A percentile compares a stretch with the other conserved stretches of the same genome.
Conservation (phyloP, 345 rosid species). For the Conringia planisiliqua region DNA sequence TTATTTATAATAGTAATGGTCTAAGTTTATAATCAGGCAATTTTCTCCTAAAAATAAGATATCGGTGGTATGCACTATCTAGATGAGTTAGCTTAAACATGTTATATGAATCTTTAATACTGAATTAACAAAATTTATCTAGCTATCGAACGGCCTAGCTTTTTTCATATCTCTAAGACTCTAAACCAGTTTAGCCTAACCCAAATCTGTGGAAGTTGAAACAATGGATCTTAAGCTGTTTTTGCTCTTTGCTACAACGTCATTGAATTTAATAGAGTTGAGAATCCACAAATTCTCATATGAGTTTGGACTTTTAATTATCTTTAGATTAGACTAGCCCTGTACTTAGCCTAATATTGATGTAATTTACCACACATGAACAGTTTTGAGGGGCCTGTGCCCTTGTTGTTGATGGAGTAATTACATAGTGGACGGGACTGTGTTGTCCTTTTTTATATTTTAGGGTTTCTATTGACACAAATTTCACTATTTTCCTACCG, state of each 20-base stretch:
- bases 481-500: slow-evolving; percentile 3
- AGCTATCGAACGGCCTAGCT: background rate
- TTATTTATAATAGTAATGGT: background rate
- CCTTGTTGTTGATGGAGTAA: slow-evolving; percentile 16
- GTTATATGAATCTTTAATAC: background rate
- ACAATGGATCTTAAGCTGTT: background rate
- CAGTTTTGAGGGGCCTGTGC: slow-evolving; percentile 18
- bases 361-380: slow-evolving; percentile 10
- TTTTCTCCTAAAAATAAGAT: background rate
- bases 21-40: background rate
- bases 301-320: background rate
- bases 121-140: background rate
- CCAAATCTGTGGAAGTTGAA: background rate
- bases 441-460: slow-evolving; percentile 14
- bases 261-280: background rate
- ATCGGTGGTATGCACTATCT: too few relatives aligned
- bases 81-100: background rate
- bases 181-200: background rate
- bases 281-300: background rate
- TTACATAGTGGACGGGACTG: slow-evolving; percentile 26
- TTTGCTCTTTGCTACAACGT: slow-evolving; percentile 1
- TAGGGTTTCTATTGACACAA: slow-evolving; percentile 13
- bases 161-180: background rate
- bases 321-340: slow-evolving; percentile 1
- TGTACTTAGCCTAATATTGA: slow-evolving; percentile 1